phyloP scores from a whole-genome alignment of 805 yeast species.

The Monosporozyma siamensis region DNA sequence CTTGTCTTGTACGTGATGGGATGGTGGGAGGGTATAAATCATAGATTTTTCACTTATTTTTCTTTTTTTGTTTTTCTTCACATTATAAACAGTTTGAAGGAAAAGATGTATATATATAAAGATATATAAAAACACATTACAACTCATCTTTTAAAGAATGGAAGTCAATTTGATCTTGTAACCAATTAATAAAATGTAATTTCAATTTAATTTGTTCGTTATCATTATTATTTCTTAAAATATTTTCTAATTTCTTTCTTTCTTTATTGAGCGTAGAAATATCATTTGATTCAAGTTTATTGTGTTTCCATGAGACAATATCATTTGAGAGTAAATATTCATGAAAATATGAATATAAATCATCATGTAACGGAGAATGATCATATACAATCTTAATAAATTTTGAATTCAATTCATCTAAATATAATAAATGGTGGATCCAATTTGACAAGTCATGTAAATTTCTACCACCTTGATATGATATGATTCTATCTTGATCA shows the following conservation, averaged over 20 bases:
- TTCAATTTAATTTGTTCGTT: neutral
- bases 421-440: constrained; percentile 30
- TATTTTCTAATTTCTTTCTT: constrained; percentile 3
- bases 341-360: neutral
- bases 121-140: neutral
- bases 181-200: neutral
- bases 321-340: neutral
- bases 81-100: too few species aligned
- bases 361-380: neutral
- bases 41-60: too few species aligned
- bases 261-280: neutral
- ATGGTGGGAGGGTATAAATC: too few species aligned
- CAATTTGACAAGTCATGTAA: constrained; percentile 42
- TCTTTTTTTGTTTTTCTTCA: too few species aligned
- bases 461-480: constrained; percentile 46
- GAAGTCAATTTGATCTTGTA: neutral
- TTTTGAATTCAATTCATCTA: constrained; percentile 8
- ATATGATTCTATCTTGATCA: constrained; percentile 37
- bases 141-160: neutral
- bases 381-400: constrained; percentile 27
- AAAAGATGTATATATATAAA: too few species aligned
- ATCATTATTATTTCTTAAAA: neutral
- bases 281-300: neutral
- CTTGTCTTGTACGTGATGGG: too few species aligned
- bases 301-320: neutral